These are phyloP conservation scores for Perkinsus chesapeaki DNA, from an alignment of 169 alveolate species.

Conservation along the genomic window DNA sequence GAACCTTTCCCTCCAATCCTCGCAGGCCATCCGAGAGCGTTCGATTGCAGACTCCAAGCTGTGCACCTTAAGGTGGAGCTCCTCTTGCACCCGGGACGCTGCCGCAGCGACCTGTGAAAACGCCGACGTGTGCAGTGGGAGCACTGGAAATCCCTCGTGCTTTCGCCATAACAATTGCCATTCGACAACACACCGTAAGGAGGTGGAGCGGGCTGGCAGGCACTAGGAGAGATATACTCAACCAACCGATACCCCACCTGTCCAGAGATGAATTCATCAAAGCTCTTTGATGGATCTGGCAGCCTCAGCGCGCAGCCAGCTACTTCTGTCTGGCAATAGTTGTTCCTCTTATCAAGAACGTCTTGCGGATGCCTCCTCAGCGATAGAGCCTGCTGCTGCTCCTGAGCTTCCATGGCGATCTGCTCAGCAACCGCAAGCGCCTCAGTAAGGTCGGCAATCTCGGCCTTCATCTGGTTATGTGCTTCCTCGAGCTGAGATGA, in stretches of 20 bases:
- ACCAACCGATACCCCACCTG: neutral
- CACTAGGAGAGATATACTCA: neutral
- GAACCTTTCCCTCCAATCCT: neutral
- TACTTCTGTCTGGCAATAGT: neutral
- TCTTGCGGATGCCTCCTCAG: neutral
- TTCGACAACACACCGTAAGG: too few species aligned
- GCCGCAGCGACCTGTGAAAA: neutral
- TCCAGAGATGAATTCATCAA: neutral
- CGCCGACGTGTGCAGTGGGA: too few species aligned
- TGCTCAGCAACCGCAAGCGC: neutral
- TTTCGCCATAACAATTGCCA: too few species aligned
- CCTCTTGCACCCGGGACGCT: neutral
- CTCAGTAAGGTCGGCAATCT: neutral
- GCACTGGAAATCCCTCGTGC: too few species aligned
- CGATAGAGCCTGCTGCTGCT: neutral
- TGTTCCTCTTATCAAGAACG: neutral
- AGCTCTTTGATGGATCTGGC: neutral
- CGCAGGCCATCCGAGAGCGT: neutral
- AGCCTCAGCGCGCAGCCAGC: neutral
- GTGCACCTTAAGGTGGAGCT: neutral
- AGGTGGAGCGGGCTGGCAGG: too few species aligned
- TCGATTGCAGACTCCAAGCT: neutral
- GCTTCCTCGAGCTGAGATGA: neutral
- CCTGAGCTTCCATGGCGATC: neutral
- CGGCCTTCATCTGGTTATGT: neutral